Evolutionary conservation across 768 basidiomycete species (phyloP).

Genomic region (Trametes elegans): DNA sequence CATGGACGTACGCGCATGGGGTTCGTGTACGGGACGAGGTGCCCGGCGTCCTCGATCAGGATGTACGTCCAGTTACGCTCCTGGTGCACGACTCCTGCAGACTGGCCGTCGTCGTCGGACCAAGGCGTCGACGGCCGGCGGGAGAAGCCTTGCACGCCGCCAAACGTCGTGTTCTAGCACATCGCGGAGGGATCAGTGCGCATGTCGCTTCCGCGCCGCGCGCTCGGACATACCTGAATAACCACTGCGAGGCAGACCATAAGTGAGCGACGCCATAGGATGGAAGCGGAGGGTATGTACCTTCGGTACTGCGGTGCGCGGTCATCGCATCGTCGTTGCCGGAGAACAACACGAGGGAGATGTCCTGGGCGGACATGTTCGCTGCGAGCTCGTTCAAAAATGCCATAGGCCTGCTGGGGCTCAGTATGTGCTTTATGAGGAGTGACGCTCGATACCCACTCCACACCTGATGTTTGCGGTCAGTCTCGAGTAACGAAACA

Average conservation of each 20-base stretch:
- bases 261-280: conserved; percentile 2
- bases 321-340: conserved; percentile 70
- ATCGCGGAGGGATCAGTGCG: no score
- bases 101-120: conserved; percentile 54
- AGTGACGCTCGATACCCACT: no score
- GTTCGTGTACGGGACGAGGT: conserved; percentile 37
- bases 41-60: conserved; percentile 39
- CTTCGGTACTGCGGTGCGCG: conserved; percentile 61
- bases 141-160: conserved; percentile 73
- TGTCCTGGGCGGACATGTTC: conserved; percentile 50
- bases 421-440: no score
- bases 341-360: conserved; percentile 58
- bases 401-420: conserved; percentile 59
- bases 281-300: conserved; percentile 34
- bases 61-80: conserved; percentile 59
- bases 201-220: neutral
- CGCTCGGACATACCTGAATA: conserved; percentile 46
- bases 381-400: conserved; percentile 66
- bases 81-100: conserved; percentile 71
- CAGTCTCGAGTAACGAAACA: no score
- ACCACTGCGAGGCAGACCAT: conserved; percentile 20
- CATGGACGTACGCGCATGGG: conserved; percentile 46
- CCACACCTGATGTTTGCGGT: no score
- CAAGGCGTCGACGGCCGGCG: conserved; percentile 67
- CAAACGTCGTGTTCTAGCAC: conserved; percentile 74